Evolutionary conservation across 169 alveolate genomes (phyloP), one percentile per base, ranked within the genome.

Genomic region (Eimeria necatrix): DNA sequence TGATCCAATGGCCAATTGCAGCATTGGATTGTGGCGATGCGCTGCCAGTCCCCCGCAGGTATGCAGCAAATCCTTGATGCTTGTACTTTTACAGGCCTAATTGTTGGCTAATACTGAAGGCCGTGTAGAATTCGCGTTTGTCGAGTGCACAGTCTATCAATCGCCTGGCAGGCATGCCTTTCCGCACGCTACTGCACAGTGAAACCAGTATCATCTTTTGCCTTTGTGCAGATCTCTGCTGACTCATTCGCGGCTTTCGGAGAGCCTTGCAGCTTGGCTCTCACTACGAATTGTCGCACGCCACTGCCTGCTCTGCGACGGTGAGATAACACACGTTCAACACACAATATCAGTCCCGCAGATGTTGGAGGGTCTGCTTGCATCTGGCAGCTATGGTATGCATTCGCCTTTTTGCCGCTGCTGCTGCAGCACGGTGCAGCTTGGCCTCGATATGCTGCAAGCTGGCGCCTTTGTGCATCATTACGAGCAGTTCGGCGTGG

Each of bases 401-500:
- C 22, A 10, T 12, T 56, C 22, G 73, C 53, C 73, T 51, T 18
- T 22, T 18, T 22, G 70, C 41, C 68, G 4, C 41, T 49, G n/a
- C 51, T 49, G 20, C 20, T 24, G 78, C 92, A 85, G 92, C 49
- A 60, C 92, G 26, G 22, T 85, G 80, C 81, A 85, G 60, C 48
- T 60, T 10, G 80, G 92, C 60, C 46, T 56, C 46, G 80, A 85
- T 24, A 56, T 85, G 92, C 61, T 85, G 56, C 80, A 85, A 4
- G 92, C 92, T 41, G 60, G 80, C 14, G 92, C 92, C 20, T 85
- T 85, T 46, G 92, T 85, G 59, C 92, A 85, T 4, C 92, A 85
- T 78, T 85, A 85, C 92, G 92, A 85, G 60, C 32, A 61, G 48
- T 85, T 85, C 73, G 92, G 92, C 61, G 92, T 85, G n/a, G 92